phyloP scores from a whole-genome alignment of 1,284 basidiomycete species.

The Gomphus sp. region DNA sequence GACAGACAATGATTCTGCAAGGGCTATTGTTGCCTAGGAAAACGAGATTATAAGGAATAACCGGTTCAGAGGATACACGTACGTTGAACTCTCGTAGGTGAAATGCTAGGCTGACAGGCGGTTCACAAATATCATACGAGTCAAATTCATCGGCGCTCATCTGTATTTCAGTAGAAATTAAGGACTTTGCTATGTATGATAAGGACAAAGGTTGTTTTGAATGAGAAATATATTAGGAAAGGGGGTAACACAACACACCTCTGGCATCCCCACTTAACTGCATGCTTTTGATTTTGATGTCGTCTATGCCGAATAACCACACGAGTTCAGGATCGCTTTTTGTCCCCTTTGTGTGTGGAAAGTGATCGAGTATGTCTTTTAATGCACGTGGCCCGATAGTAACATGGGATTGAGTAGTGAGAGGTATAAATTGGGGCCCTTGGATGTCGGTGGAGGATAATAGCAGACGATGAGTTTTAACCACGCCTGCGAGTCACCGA shows the following conservation, averaged over 20 bases:
- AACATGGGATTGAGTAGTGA: slow-evolving; percentile 48
- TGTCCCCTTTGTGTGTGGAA: slow-evolving; percentile 47
- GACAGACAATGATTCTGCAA: slow-evolving; percentile 58
- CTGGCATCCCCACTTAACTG: slow-evolving; percentile 56
- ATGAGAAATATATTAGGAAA: neutral
- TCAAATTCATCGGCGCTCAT: slow-evolving; percentile 73
- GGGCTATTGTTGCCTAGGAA: slow-evolving; percentile 61
- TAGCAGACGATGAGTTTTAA: slow-evolving; percentile 69
- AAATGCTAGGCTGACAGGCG: slow-evolving; percentile 61
- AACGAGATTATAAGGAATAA: slow-evolving; percentile 1
- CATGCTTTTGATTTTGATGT: slow-evolving; percentile 58
- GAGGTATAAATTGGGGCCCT: slow-evolving; percentile 50
- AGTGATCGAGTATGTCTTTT: slow-evolving; percentile 74
- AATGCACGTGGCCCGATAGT: slow-evolving; percentile 60
- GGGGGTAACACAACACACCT: slow-evolving; percentile 37
- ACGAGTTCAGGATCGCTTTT: slow-evolving; percentile 68
- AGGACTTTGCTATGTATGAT: slow-evolving; percentile 43
- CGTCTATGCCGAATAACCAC: slow-evolving; percentile 60
- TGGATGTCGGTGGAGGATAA: slow-evolving; percentile 46
- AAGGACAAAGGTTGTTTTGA: neutral
- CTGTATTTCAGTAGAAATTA: slow-evolving; percentile 62
- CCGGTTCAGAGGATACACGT: slow-evolving; percentile 16
- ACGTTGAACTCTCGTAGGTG: slow-evolving; percentile 78
- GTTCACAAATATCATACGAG: slow-evolving; percentile 49
- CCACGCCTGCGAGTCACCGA: slow-evolving; percentile 40